These are phyloP conservation scores for Kwoniella newhampshirensis DNA, from an alignment of 768 basidiomycete species.

Conservation along the genomic window DNA sequence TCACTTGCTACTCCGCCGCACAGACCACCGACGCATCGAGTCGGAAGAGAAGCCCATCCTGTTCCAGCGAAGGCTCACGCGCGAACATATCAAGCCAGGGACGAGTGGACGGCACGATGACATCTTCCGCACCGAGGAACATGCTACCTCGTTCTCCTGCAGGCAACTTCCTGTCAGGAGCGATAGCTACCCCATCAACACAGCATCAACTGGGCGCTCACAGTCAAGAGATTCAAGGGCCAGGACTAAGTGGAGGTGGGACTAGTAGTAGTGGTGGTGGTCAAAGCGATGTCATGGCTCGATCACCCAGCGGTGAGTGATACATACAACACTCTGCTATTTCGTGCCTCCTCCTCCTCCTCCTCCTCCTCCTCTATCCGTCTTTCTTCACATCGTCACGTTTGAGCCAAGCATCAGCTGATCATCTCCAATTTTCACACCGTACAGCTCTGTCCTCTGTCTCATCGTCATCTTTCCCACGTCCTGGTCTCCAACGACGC, in stretches of 20 bases:
- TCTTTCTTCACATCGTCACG: too few relatives aligned
- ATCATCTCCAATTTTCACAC: too few relatives aligned
- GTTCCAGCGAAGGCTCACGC: too few relatives aligned
- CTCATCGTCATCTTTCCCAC: conserved; percentile 17
- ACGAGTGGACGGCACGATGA: too few relatives aligned
- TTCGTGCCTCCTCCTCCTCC: too few relatives aligned
- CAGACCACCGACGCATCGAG: too few relatives aligned
- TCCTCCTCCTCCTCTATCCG: too few relatives aligned
- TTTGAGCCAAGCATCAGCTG: too few relatives aligned
- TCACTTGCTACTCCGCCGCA: too few relatives aligned
- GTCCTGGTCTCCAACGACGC: conserved; percentile 17
- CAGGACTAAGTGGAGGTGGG: not conserved
- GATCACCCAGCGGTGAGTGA: conserved; percentile 22
- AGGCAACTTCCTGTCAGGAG: conserved; percentile 15
- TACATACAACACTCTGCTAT: too few relatives aligned
- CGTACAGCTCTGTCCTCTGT: conserved; percentile 17
- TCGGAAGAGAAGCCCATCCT: too few relatives aligned
- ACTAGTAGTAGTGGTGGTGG: not conserved
- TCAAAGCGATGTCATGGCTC: conserved; percentile 10
- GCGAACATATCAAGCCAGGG: too few relatives aligned
- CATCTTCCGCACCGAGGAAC: not conserved
- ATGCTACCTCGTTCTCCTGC: conserved; percentile 18
- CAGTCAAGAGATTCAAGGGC: not conserved
- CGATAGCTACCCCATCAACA: conserved; percentile 4
- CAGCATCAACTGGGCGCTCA: not conserved